Evolutionary conservation across 768 basidiomycete genomes (phyloP), one percentile per base, ranked within the genome.

Genomic region (Naganishia kalamii): DNA sequence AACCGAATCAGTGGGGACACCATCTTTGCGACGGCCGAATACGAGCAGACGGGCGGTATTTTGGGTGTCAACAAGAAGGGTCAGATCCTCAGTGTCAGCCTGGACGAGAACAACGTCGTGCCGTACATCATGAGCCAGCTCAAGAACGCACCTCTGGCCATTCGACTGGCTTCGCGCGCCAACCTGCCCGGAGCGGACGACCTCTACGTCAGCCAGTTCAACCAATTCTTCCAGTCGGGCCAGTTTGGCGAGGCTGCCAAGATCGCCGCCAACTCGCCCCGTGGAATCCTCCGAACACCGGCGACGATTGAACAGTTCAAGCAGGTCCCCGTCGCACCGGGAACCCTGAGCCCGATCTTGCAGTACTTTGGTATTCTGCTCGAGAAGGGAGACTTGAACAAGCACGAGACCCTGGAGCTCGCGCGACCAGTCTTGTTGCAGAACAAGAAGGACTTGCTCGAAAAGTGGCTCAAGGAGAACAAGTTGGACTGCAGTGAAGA

Each of bases 1-100:
- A 99, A 99, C 84, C 89, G 96, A 70, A 99, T 99, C 77, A 92
- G 90, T 46, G 94, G 96, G 35, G 96, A 99, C 81, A 98, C 96
- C 35, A 98, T 99, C 77, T 99, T 99, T 77, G 92, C 96, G 48
- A 97, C 96, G 13, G 90, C 94, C 35, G 93, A 97, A 74, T 92
- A 97, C 74, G 93, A 97, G 78, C 85, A 87, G 19, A 86, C 87
- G 3, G 85, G 91, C 74, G 96, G 96, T 81, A 96, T 99, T 78
- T 91, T 99, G 69, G 94, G 94, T 70, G 92, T 99, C 75, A 99
- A 99, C 85, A 90, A 94, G 84, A 98, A 98, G 81, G 96, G 96
- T 33, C 96, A 99, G 79, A 92, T 97, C 19, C 84, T 99, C 63
- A 92, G 90, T 71, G 96, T 99, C 69, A 92, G 88, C 69, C 88